Evolutionary conservation across 1,284 basidiomycete species (phyloP).

Genomic region (Leccinum huronense): DNA sequence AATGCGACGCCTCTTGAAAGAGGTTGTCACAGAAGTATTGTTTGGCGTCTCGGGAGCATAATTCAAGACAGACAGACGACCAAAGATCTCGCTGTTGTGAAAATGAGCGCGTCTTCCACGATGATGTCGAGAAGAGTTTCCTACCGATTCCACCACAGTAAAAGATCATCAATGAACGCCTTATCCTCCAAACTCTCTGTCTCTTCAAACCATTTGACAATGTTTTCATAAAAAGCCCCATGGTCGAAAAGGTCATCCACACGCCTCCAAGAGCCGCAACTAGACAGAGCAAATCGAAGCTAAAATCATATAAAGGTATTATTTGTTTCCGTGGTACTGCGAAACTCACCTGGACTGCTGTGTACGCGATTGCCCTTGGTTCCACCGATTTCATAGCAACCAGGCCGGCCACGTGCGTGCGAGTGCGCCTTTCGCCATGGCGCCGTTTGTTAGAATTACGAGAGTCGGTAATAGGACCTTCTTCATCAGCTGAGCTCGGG

Average conservation of each 20-base stretch:
- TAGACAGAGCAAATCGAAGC: background rate
- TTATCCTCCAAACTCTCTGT: background rate
- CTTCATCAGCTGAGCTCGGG: conserved; percentile 8
- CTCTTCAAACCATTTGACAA: background rate
- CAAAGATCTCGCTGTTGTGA: background rate
- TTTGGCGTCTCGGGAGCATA: background rate
- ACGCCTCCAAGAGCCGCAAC: background rate
- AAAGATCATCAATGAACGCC: background rate
- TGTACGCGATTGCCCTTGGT: conserved; percentile 14
- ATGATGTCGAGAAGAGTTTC: no score
- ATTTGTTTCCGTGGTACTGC: background rate
- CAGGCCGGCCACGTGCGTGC: conserved; percentile 6
- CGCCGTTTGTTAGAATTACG: background rate
- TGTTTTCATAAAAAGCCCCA: background rate
- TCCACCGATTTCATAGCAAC: conserved; percentile 7
- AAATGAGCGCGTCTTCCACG: background rate
- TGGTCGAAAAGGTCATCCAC: background rate
- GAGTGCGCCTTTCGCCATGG: conserved; percentile 5
- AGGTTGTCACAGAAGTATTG: background rate
- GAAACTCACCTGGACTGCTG: conserved; percentile 15
- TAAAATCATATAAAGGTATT: background rate
- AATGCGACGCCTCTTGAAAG: background rate
- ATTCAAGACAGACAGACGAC: background rate
- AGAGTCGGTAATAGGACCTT: background rate
- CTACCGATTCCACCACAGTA: conserved; percentile 1